Evolutionary conservation across 768 basidiomycete genomes (phyloP).

Genomic region (Rubroboletus pulcherrimus): DNA sequence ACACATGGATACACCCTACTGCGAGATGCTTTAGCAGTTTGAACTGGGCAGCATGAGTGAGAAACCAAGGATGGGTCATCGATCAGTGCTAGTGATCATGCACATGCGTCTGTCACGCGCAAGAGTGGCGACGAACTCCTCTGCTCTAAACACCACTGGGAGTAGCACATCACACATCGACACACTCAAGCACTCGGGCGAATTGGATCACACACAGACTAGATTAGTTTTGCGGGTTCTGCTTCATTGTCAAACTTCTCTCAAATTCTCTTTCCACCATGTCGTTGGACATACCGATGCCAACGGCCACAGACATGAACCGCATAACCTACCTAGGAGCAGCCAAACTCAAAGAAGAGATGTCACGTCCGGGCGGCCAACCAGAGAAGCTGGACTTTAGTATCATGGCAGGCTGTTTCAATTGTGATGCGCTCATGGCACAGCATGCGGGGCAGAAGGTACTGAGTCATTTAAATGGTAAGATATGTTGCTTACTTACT

Average conservation of each 20-base stretch:
- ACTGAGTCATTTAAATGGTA: background rate
- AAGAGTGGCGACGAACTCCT: background rate
- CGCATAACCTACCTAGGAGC: slow-evolving; percentile 28
- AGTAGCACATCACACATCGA: background rate
- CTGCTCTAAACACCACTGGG: background rate
- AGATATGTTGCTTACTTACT: background rate
- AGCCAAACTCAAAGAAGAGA: slow-evolving; percentile 25
- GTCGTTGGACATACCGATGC: slow-evolving; percentile 19
- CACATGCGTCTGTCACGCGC: background rate
- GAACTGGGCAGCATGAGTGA: slow-evolving; percentile 10
- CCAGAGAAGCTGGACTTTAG: slow-evolving; percentile 29
- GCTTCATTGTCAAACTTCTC: background rate
- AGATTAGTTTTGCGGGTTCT: background rate
- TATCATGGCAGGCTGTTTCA: slow-evolving; percentile 21
- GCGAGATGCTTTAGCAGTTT: slow-evolving; percentile 19
- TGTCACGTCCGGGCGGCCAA: slow-evolving; percentile 26
- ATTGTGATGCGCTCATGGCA: slow-evolving; percentile 16
- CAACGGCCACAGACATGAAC: slow-evolving; percentile 25
- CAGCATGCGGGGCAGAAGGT: slow-evolving; percentile 19
- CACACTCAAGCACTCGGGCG: background rate
- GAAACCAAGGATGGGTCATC: slow-evolving; percentile 17
- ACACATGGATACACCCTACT: slow-evolving; percentile 28
- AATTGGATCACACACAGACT: background rate
- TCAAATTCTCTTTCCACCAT: slow-evolving; percentile 5
- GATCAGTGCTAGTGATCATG: background rate